These are phyloP conservation scores for Boletus huronensis DNA, from an alignment of 768 basidiomycete species.

Conservation along the genomic window DNA sequence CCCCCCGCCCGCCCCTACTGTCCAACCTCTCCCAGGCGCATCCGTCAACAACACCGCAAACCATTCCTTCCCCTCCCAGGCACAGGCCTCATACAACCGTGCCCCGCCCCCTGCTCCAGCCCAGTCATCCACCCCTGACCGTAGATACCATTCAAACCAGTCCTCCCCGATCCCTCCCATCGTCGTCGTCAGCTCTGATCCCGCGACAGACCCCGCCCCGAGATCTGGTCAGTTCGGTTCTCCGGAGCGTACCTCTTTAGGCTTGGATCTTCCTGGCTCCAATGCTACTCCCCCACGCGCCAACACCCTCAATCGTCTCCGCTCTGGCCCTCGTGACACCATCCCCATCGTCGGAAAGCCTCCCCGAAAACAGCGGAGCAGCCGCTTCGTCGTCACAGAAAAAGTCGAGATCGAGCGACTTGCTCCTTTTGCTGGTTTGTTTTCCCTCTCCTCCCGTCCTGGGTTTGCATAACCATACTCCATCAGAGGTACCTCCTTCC, in stretches of 20 bases:
- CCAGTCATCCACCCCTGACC: slow-evolving; percentile 48
- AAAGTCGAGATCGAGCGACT: slow-evolving; percentile 94
- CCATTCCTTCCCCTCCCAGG: slow-evolving; percentile 42
- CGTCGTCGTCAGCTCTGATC: slow-evolving; percentile 81
- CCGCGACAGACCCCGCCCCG: slow-evolving; percentile 44
- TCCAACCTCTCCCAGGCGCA: slow-evolving; percentile 35
- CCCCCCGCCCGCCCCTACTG: too few species aligned
- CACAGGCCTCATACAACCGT: slow-evolving; percentile 39
- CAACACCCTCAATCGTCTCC: slow-evolving; percentile 67
- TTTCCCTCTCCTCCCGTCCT: slow-evolving; percentile 9
- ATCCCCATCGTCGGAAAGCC: slow-evolving; percentile 96
- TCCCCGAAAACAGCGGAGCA: slow-evolving; percentile 95
- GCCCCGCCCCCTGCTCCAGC: slow-evolving; percentile 41
- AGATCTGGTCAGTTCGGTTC: slow-evolving; percentile 41
- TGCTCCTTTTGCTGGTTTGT: slow-evolving; percentile 79
- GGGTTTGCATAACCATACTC: neutral
- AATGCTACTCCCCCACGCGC: slow-evolving; percentile 61
- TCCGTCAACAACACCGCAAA: slow-evolving; percentile 35
- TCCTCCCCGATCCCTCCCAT: slow-evolving; percentile 69
- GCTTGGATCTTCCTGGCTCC: slow-evolving; percentile 42
- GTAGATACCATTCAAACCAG: slow-evolving; percentile 45
- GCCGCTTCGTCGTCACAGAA: slow-evolving; percentile 93
- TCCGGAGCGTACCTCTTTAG: slow-evolving; percentile 47
- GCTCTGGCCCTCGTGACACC: slow-evolving; percentile 88
- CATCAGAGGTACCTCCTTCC: slow-evolving; percentile 75